Evolutionary conservation across 2,329 filamentous ascomycete species (phyloP).

Genomic region (Hypomyces rosellus): DNA sequence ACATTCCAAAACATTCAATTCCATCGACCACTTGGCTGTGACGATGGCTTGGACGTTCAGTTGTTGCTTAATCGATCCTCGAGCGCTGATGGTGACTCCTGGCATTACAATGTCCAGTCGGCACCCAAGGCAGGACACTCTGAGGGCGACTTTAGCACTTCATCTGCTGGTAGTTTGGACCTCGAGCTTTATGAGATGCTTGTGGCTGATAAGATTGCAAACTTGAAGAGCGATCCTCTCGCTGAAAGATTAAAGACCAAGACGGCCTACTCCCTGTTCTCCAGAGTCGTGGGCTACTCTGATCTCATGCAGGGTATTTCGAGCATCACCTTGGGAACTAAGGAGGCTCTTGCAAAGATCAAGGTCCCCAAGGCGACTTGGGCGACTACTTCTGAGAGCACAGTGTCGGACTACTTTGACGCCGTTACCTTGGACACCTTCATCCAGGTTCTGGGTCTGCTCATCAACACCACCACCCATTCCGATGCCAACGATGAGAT

Average conservation of each 20-base stretch:
- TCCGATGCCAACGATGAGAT: constrained; percentile 12
- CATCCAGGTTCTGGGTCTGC: constrained; percentile 17
- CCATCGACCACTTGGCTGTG: constrained; percentile 10
- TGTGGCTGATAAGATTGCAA: constrained; percentile 9
- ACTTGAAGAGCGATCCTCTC: constrained; percentile 7
- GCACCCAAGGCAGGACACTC: constrained; percentile 7
- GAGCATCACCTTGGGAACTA: constrained; percentile 11
- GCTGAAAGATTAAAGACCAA: constrained; percentile 12
- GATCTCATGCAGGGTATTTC: constrained; percentile 14
- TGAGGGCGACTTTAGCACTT: constrained; percentile 11
- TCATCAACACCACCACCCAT: constrained; percentile 15
- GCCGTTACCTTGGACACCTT: constrained; percentile 17
- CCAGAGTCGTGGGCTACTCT: constrained; percentile 15
- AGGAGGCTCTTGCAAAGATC: constrained; percentile 14
- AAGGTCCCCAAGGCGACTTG: constrained; percentile 11
- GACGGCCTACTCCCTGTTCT: constrained; percentile 15
- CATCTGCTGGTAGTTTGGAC: constrained; percentile 3
- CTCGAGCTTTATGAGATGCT: constrained; percentile 12
- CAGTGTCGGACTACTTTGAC: constrained; percentile 13
- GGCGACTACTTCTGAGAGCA: constrained; percentile 8
- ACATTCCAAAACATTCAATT: constrained; percentile 13
- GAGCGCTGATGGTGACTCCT: constrained; percentile 3
- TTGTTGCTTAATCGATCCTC: constrained; percentile 2
- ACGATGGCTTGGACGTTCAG: constrained; percentile 7
- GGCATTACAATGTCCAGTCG: constrained; percentile 12